Conservation (phyloP, 2,329 filamentous ascomycete genomes). For the Bipolaris oryzae region DNA sequence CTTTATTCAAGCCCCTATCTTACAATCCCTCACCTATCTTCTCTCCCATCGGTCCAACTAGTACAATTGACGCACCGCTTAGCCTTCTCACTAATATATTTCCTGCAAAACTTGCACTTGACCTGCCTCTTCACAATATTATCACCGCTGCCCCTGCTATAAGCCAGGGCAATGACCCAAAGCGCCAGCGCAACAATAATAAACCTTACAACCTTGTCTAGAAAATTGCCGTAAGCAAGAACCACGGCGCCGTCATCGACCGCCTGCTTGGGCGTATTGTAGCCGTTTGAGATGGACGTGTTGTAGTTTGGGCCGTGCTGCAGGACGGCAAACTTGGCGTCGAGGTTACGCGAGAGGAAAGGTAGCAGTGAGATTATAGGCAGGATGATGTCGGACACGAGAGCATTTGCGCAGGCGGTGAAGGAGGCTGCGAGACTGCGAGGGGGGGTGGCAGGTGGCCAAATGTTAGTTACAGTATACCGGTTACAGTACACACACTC, state of each 20-base stretch:
- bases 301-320: constrained; percentile 60
- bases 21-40: constrained; percentile 44
- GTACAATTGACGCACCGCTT: constrained; percentile 63
- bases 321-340: constrained; percentile 75
- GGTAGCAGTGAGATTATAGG: constrained; percentile 72
- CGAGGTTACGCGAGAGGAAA: constrained; percentile 72
- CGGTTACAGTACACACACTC: background rate
- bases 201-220: constrained; percentile 70
- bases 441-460: background rate
- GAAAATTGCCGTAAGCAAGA: constrained; percentile 73
- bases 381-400: constrained; percentile 73
- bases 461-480: background rate
- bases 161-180: constrained; percentile 67
- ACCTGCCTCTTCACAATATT: constrained; percentile 73
- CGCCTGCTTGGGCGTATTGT: constrained; percentile 73
- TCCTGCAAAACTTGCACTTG: constrained; percentile 71
- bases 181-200: constrained; percentile 68
- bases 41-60: constrained; percentile 63
- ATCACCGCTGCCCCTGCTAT: constrained; percentile 66
- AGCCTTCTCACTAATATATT: constrained; percentile 68
- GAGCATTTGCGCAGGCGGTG: constrained; percentile 72
- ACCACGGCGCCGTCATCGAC: constrained; percentile 74
- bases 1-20: background rate
- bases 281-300: constrained; percentile 56
- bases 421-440: constrained; percentile 71